These are phyloP conservation scores for Chlamydomonas eustigma DNA, from an alignment of 139 green algal genomes.

Conservation along the genomic window DNA sequence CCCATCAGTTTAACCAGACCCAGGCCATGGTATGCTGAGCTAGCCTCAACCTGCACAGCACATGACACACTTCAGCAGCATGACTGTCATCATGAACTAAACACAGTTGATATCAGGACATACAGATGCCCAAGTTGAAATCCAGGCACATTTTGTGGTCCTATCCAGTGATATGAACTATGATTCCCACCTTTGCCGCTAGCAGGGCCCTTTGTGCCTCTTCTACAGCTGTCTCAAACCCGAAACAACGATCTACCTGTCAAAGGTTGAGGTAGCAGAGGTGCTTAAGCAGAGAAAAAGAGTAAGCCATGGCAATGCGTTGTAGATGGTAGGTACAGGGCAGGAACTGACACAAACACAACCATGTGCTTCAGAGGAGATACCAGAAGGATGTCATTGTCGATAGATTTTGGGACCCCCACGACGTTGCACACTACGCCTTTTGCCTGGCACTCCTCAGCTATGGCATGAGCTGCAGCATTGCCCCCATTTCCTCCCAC, in stretches of 20 bases:
- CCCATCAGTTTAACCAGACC: conserved; percentile 90
- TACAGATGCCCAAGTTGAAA: neutral
- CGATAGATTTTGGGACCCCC: conserved; percentile 85
- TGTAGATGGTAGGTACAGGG: too few species aligned
- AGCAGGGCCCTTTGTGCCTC: conserved; percentile 67
- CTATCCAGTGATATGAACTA: neutral
- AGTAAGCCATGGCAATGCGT: too few species aligned
- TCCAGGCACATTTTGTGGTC: neutral
- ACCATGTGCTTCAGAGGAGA: too few species aligned
- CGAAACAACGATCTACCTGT: conserved; percentile 61
- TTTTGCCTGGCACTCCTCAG: conserved; percentile 66
- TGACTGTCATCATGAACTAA: too few species aligned
- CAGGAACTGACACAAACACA: neutral
- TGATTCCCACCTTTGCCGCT: conserved; percentile 42
- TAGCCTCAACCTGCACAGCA: conserved; percentile 62
- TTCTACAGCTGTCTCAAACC: conserved; percentile 84
- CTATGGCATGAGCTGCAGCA: conserved; percentile 62
- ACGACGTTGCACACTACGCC: conserved; percentile 76
- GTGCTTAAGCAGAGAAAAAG: neutral
- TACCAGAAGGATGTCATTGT: conserved; percentile 62
- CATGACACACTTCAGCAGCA: too few species aligned
- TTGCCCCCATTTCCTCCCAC: conserved; percentile 91
- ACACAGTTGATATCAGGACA: too few species aligned
- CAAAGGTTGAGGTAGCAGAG: neutral
- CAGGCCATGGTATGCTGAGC: conserved; percentile 57